Base-by-base conservation (phyloP, 2,329 filamentous ascomycete species). In the Dactylonectria estremocensis region DNA sequence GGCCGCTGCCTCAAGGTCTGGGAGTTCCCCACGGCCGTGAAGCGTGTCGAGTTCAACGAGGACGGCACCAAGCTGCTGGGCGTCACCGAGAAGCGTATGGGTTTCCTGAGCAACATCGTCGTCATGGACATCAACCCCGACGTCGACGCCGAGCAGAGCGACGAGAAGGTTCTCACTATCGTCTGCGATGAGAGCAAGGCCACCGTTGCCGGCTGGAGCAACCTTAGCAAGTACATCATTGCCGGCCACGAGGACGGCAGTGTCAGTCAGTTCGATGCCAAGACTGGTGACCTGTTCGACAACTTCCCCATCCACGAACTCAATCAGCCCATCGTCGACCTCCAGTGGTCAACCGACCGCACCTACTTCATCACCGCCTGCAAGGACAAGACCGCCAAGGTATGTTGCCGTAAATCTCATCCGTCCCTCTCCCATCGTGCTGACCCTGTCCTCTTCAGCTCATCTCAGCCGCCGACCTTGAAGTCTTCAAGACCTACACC, bases 71-170 rank as follows among this genome's bases (percentile, higher is more conserved):
- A 93, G 85, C 88, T 99, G 77, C 87, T 99, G 73, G 95, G 94
- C 71, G 95, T 99, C 71, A 99, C 96, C 61, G 96, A 99, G 87
- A 97, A 98, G 92, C 94, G 96, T 78, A 97, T 97, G 90, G 96
- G 96, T 75, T 95, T 94, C 84, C 88, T 98, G 73, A 94, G 94
- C 80, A 97, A 95, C 75, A 98, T 99, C 78, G 92, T 95, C 70
- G 95, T 98, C 72, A 89, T 97, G 80, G 93, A 97, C 81, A 93
- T 99, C 87, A 91, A 90, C 82, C 90, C 91, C 73, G 95, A 97
- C 79, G 89, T 93, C 71, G 87, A 95, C 71, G 94, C 92, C 70
- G 90, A 94, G 81, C 96, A 99, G 87, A 90, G 87, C 74, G 90
- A 95, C 77, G 95, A 98, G 86, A 93, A 92, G 78, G 87, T 84